phyloP scores from a whole-genome alignment of 371 early-diverging fungal genomes.

The Actinomortierella wolfii region DNA sequence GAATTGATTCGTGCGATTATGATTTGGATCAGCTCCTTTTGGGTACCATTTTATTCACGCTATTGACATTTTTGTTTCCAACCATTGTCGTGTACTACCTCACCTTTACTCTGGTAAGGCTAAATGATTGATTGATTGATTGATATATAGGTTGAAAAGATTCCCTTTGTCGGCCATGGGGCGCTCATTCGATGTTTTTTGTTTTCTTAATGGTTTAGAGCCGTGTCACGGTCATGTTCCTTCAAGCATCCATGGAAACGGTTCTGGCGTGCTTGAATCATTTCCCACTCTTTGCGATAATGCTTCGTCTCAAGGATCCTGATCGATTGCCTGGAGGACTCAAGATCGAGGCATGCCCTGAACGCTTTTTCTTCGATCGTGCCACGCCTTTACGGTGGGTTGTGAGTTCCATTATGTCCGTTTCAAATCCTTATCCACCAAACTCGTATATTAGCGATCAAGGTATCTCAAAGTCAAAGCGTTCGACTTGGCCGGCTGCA shows the following conservation, averaged over 20 bases:
- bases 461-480: neutral
- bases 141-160: too few species aligned
- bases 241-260: slow-evolving; percentile 84
- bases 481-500: slow-evolving; percentile 2
- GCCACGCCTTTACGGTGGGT: slow-evolving; percentile 44
- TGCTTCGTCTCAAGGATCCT: slow-evolving; percentile 88
- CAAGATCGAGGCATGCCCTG: slow-evolving; percentile 38
- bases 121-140: neutral
- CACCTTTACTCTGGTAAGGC: slow-evolving; percentile 79
- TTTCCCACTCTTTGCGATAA: slow-evolving; percentile 91
- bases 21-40: slow-evolving; percentile 92
- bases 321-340: slow-evolving; percentile 78
- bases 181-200: too few species aligned
- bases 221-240: slow-evolving; percentile 78
- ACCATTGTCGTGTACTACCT: slow-evolving; percentile 94
- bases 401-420: slow-evolving; percentile 36
- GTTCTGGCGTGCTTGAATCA: slow-evolving; percentile 89
- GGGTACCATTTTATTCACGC: slow-evolving; percentile 93
- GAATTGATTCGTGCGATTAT: slow-evolving; percentile 95
- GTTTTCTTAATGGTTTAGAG: slow-evolving; percentile 47
- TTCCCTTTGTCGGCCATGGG: too few species aligned
- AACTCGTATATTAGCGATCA: neutral
- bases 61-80: slow-evolving; percentile 92
- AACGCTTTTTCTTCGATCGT: slow-evolving; percentile 44
- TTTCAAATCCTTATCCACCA: slow-evolving; percentile 17